Conservation (phyloP, 768 basidiomycete species). For the Chiua virens region DNA sequence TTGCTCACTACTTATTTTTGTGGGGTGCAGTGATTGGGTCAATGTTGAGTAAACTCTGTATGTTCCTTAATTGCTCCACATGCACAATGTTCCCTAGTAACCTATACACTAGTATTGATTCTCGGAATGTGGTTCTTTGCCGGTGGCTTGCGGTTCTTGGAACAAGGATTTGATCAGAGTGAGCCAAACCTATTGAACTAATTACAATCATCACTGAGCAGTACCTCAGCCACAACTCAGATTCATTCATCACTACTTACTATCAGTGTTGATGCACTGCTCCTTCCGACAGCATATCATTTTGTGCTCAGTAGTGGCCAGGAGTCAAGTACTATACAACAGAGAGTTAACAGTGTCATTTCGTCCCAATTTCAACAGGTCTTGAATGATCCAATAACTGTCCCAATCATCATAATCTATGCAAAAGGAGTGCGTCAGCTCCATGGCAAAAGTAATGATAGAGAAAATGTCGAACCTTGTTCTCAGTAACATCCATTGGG, state of each 20-base stretch:
- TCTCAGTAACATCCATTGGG: constrained; percentile 87
- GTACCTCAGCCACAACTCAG: constrained; percentile 52
- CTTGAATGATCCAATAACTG: too few relatives aligned
- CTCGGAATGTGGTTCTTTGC: constrained; percentile 92
- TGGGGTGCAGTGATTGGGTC: constrained; percentile 67
- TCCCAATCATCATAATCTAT: too few relatives aligned
- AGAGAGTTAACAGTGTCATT: too few relatives aligned
- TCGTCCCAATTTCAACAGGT: too few relatives aligned
- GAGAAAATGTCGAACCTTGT: constrained; percentile 57
- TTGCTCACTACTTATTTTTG: constrained; percentile 5
- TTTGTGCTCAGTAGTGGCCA: constrained; percentile 40
- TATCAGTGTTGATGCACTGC: constrained; percentile 75
- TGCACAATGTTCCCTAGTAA: constrained; percentile 4
- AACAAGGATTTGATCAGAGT: constrained; percentile 79
- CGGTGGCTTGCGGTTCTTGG: constrained; percentile 73
- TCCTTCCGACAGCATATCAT: constrained; percentile 81
- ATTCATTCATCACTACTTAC: constrained; percentile 74
- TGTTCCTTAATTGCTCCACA: constrained; percentile 20
- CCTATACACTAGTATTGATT: constrained; percentile 56
- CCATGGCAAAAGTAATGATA: background rate
- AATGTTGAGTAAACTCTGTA: constrained; percentile 76
- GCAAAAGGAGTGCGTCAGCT: too few relatives aligned
- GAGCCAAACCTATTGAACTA: constrained; percentile 26
- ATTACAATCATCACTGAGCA: constrained; percentile 3
- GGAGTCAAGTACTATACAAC: constrained; percentile 25